Evolutionary conservation across 345 rosid species (phyloP).

Genomic region (Eucalyptus pauciflora): DNA sequence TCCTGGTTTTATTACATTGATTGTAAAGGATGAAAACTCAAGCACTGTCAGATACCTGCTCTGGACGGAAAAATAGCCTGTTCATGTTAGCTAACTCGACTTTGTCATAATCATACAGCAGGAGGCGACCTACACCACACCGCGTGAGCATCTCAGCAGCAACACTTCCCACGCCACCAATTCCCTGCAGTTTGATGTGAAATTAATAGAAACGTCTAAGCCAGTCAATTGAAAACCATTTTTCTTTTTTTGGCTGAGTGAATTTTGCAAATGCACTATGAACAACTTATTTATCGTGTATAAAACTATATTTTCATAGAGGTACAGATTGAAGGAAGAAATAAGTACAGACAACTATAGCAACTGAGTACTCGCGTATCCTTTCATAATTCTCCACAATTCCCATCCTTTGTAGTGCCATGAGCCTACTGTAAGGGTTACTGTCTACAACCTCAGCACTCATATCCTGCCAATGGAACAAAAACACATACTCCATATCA

Average conservation of each 20-base stretch:
- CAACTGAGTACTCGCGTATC: conserved; percentile 82
- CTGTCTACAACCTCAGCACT: conserved; percentile 96
- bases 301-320: neutral
- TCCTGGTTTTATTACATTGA: neutral
- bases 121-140: conserved; percentile 94
- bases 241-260: neutral
- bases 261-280: neutral
- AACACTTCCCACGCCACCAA: conserved; percentile 99
- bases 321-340: conserved; percentile 4
- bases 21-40: neutral
- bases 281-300: neutral
- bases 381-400: conserved; percentile 86
- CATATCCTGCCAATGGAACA: conserved; percentile 51
- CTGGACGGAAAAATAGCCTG: conserved; percentile 90
- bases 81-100: conserved; percentile 99
- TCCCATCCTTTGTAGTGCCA: conserved; percentile 99
- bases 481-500: neutral
- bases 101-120: conserved; percentile 91
- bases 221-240: neutral
- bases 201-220: neutral
- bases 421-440: conserved; percentile 96
- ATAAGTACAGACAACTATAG: conserved; percentile 77
- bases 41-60: conserved; percentile 43
- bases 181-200: conserved; percentile 40
- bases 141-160: conserved; percentile 98